Conservation (phyloP, 31 red algal genomes). For the Asparagopsis taxiformis region DNA sequence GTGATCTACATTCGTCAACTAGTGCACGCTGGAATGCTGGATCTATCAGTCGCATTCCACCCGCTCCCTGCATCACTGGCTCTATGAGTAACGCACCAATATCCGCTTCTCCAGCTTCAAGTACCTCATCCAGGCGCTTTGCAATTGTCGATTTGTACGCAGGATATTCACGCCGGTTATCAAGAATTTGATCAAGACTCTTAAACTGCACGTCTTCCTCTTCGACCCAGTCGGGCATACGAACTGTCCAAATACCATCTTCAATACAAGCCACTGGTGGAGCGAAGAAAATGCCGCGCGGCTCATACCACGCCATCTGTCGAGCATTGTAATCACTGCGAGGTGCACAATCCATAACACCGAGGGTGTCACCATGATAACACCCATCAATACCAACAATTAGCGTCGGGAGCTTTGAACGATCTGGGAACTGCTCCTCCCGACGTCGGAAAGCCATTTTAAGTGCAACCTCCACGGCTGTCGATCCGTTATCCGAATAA, state of each 20-base stretch:
- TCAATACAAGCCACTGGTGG: conserved; percentile 43
- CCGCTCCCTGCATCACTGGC: conserved; percentile 90
- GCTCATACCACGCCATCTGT: conserved; percentile 95
- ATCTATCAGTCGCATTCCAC: conserved; percentile 95
- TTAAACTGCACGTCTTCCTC: conserved; percentile 10
- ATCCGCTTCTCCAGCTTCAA: conserved; percentile 6
- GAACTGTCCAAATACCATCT: conserved; percentile 74
- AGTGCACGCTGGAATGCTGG: conserved; percentile 62
- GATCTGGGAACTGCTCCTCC: conserved; percentile 20
- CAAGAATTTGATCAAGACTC: conserved; percentile 29
- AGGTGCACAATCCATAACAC: conserved; percentile 95
- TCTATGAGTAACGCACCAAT: conserved; percentile 83
- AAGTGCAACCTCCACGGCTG: conserved; percentile 95
- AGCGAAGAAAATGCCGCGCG: conserved; percentile 77
- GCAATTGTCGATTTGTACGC: conserved; percentile 36
- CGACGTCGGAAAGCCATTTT: conserved; percentile 97
- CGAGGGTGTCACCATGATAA: conserved; percentile 99
- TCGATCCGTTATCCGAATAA: conserved; percentile 95
- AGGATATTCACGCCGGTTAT: conserved; percentile 1
- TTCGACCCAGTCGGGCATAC: conserved; percentile 32
- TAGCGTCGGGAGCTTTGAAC: conserved; percentile 27
- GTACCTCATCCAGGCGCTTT: conserved; percentile 12
- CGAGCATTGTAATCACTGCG: conserved; percentile 76
- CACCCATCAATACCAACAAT: conserved; percentile 75
- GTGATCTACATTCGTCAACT: conserved; percentile 43